Evolutionary conservation across 176 grass and related monocot species (phyloP).

Genomic region (Avena atlantica): DNA sequence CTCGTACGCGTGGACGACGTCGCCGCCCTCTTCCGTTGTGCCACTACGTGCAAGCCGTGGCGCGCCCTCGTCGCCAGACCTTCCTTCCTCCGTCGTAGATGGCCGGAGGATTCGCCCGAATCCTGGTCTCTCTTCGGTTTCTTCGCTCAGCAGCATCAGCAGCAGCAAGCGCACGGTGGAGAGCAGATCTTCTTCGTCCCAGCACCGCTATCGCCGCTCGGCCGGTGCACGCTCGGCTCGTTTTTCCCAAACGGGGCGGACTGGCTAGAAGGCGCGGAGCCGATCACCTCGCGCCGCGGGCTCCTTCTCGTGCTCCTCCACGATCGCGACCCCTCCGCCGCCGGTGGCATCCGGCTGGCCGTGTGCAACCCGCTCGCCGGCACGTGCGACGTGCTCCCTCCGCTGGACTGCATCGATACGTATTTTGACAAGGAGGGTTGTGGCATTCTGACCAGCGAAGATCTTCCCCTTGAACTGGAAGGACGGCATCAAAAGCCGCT

Average conservation of each 20-base stretch:
- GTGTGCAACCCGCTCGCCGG: background rate
- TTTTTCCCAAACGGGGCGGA: background rate
- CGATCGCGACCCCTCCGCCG: background rate
- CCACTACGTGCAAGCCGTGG: background rate
- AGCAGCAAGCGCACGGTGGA: background rate
- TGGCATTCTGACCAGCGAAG: background rate
- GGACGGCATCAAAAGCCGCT: too few species aligned
- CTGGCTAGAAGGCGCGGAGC: background rate
- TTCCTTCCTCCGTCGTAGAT: background rate
- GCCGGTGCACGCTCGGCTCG: background rate
- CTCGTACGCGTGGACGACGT: background rate
- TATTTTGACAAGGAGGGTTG: background rate
- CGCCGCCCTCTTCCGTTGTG: background rate
- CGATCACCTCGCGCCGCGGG: background rate
- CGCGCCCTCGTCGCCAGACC: background rate
- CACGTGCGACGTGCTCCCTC: background rate
- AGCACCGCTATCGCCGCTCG: background rate
- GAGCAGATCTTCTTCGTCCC: background rate
- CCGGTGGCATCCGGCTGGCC: background rate
- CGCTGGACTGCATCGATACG: background rate
- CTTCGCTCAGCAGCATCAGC: background rate
- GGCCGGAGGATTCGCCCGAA: background rate
- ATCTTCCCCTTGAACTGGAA: background rate
- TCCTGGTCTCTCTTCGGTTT: background rate
- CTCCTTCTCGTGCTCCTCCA: background rate